Base-by-base conservation (phyloP, 164 flowering plant species). In the Macadamia integrifolia region DNA sequence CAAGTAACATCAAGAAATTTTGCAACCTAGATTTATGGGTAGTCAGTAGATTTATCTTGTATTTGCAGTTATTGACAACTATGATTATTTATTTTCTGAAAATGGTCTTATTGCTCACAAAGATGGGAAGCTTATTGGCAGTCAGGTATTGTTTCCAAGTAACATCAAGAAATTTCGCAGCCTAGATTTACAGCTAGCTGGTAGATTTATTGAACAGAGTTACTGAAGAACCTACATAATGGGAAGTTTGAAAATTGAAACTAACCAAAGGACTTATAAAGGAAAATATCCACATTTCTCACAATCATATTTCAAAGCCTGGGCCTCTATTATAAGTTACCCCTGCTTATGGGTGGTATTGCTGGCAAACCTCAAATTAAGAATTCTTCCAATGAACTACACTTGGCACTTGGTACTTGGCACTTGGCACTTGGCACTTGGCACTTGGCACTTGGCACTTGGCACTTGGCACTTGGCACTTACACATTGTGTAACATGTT, bases 41-140 rank as follows among this genome's bases (percentile, higher is more conserved):
- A 23, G 23, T 23, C 23, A 0, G 23, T 23, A 23, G 23, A 23
- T 23, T 23, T 13, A 52, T 67, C 3, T 71, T 68, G 23, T 67
- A 43, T 65, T 8, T 87, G 81, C 88, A 95, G 98, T 92, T 74
- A 76, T 77, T 44, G 55, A 76, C 72, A 97, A 95, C 76, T 92
- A 89, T 74, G 97, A 94, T 77, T 92, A 82, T 74, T 92, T 86
- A 58, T 94, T 94, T 72, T 84, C 98, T 69, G 99, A 95, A 76
- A 95, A 92, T 83, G 99, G 98, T 52, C 98, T 95, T 61, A 94
- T 95, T 72, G 97, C 98, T 66, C 85, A 90, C 74, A 89, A 90
- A 71, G 90, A 80, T 67, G 97, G 99, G 35, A 83, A 83, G 72
- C 88, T 88, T 42, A 79, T 90, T 73, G 96, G 88, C 17, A 80